Evolutionary conservation across 139 green algal species (phyloP).

Genomic region (Coccomyxa sp.): DNA sequence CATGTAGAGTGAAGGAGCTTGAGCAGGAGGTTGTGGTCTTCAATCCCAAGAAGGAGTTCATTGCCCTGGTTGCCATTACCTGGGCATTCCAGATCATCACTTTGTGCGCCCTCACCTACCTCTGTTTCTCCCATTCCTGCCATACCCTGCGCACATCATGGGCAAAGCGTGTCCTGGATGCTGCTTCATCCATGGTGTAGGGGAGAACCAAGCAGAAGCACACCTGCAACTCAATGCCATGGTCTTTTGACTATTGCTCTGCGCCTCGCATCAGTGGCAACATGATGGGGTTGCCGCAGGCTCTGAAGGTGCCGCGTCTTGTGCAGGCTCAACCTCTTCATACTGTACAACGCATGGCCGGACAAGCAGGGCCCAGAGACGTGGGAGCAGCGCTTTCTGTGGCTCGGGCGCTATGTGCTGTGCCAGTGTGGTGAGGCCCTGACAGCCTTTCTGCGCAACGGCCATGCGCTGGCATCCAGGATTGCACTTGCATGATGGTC

Average conservation of each 20-base stretch:
- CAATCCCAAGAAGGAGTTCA: conserved; percentile 16
- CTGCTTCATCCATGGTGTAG: not conserved
- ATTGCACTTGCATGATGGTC: too few species aligned
- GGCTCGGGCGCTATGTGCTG: conserved; percentile 13
- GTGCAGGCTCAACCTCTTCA: conserved; percentile 15
- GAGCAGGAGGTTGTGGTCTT: conserved; percentile 6
- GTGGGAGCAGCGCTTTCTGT: conserved; percentile 16
- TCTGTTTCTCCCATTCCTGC: not conserved
- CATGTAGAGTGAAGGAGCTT: conserved; percentile 3
- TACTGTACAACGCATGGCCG: conserved; percentile 26
- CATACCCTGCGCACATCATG: not conserved
- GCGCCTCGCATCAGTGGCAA: not conserved
- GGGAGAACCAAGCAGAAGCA: not conserved
- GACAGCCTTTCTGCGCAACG: not conserved
- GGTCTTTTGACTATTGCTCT: not conserved
- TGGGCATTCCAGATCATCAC: conserved; percentile 21
- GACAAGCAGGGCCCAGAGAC: conserved; percentile 5
- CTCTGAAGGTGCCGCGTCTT: not conserved
- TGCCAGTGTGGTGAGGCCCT: not conserved
- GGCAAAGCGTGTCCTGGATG: not conserved
- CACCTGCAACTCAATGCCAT: not conserved
- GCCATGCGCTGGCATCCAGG: not conserved
- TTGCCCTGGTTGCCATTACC: conserved; percentile 14
- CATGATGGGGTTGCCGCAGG: not conserved
- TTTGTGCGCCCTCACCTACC: conserved; percentile 5